Evolutionary conservation across 139 green algal species (phyloP), one percentile per base, ranked within the genome.

Genomic region (Haematococcus lacustris): DNA sequence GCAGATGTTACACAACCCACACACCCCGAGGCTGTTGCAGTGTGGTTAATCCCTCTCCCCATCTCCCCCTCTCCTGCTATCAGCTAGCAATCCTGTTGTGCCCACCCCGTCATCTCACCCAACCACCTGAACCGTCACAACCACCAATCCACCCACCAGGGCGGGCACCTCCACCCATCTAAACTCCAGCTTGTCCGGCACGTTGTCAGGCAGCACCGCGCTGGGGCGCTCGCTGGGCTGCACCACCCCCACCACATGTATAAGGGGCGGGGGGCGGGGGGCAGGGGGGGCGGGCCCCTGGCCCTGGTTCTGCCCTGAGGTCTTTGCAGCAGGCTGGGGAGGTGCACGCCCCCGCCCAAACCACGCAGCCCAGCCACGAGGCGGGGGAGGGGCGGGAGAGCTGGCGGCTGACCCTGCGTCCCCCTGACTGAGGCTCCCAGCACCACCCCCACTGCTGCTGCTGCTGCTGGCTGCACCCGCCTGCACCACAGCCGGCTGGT

Each of bases 121-220:
- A n/a, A n/a, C n/a, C n/a, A n/a, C n/a, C n/a, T n/a, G n/a, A n/a
- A n/a, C n/a, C n/a, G n/a, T n/a, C n/a, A n/a, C n/a, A n/a, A n/a
- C n/a, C n/a, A n/a, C n/a, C n/a, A n/a, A n/a, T n/a, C n/a, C n/a
- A n/a, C 78, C 33, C 71, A 84, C 79, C 75, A 93, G 62, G n/a
- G 79, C 76, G 5, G 83, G 73, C 2, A 80, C 70, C 63, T 94
- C 87, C 21, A 94, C 60, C 71, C 81, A 96, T 73, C 86, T 78
- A 68, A 84, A 86, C 66, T 89, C 72, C 21, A 80, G 79, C 28
- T 82, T 59, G 0, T 78, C 80, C 0, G 86, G 81, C 2, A 83
- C 41, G 74, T 96, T 96, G 50, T 83, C 68, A 0, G 90, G 88
- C 62, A 95, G 83, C 78, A 94, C 93, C 25, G 43, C 53, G 66